Evolutionary conservation across 768 basidiomycete species (phyloP).

Genomic region (Sarcodon aspratus): DNA sequence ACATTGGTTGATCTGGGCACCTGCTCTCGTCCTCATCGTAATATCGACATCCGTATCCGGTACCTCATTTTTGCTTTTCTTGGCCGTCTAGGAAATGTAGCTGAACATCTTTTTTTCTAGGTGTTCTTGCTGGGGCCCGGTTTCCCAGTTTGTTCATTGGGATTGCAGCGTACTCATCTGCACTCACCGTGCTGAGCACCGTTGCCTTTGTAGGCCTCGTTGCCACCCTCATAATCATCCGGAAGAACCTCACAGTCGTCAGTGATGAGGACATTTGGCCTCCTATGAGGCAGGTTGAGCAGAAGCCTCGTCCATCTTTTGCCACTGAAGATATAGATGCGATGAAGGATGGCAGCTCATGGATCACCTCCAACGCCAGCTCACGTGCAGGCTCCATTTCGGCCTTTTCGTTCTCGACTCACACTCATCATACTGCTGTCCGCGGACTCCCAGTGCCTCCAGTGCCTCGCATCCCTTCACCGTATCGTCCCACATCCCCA

Average conservation of each 20-base stretch:
- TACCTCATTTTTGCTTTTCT: not conserved
- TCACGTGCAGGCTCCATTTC: constrained; percentile 48
- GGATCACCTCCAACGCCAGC: constrained; percentile 60
- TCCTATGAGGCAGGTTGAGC: constrained; percentile 36
- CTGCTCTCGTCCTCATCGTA: constrained; percentile 39
- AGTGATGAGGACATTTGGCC: constrained; percentile 49
- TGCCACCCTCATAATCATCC: constrained; percentile 52
- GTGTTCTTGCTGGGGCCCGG: constrained; percentile 42
- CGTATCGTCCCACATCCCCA: constrained; percentile 36
- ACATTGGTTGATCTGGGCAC: constrained; percentile 69
- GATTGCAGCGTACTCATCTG: constrained; percentile 43
- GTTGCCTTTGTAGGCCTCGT: constrained; percentile 48
- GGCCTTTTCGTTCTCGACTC: constrained; percentile 65
- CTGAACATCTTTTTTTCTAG: not conserved
- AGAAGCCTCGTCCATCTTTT: constrained; percentile 51
- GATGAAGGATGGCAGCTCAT: constrained; percentile 67
- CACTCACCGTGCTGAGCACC: constrained; percentile 39
- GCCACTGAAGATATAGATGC: constrained; percentile 63
- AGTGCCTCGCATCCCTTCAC: constrained; percentile 42
- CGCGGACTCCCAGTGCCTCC: constrained; percentile 40
- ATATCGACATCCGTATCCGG: constrained; percentile 48
- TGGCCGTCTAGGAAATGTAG: not conserved
- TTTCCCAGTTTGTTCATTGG: constrained; percentile 49
- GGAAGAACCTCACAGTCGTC: constrained; percentile 47
- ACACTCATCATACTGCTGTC: constrained; percentile 29